phyloP scores from a whole-genome alignment of 768 basidiomycete species.

The Calvatia gigantea region DNA sequence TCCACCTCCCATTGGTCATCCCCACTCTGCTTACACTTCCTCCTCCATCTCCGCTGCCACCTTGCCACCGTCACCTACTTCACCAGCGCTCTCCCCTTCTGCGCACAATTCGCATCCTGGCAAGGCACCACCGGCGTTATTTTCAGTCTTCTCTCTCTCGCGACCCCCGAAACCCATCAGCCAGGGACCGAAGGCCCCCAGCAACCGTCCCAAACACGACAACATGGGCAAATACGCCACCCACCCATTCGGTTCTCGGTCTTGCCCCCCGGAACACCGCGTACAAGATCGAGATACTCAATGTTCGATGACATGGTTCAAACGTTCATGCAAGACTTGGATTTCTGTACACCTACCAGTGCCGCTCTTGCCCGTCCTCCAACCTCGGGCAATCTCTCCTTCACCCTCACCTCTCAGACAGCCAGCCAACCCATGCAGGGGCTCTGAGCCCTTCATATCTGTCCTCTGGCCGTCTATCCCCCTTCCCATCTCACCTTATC shows the following conservation, averaged over 20 bases:
- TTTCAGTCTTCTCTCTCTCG: background rate
- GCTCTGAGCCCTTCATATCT: background rate
- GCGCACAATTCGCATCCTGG: background rate
- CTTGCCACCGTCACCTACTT: background rate
- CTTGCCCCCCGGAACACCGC: slow-evolving; percentile 13
- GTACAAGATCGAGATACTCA: slow-evolving; percentile 11
- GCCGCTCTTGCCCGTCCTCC: background rate
- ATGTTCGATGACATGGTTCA: too few species aligned
- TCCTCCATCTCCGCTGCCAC: slow-evolving; percentile 6
- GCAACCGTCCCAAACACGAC: slow-evolving; percentile 8
- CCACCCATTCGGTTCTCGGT: slow-evolving; percentile 12
- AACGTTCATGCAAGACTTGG: background rate
- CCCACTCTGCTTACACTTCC: background rate
- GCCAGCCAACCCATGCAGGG: background rate
- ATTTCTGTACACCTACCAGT: background rate
- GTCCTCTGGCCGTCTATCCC: background rate
- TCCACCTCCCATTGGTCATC: background rate
- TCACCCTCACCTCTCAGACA: too few species aligned
- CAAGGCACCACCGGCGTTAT: background rate
- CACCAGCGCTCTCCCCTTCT: background rate
- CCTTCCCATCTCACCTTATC: slow-evolving; percentile 1
- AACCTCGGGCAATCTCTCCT: background rate
- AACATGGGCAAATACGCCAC: slow-evolving; percentile 12
- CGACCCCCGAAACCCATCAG: background rate
- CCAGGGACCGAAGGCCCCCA: slow-evolving; percentile 1